Conservation (phyloP, 2,329 filamentous ascomycete species). For the Daldinia sp. region DNA sequence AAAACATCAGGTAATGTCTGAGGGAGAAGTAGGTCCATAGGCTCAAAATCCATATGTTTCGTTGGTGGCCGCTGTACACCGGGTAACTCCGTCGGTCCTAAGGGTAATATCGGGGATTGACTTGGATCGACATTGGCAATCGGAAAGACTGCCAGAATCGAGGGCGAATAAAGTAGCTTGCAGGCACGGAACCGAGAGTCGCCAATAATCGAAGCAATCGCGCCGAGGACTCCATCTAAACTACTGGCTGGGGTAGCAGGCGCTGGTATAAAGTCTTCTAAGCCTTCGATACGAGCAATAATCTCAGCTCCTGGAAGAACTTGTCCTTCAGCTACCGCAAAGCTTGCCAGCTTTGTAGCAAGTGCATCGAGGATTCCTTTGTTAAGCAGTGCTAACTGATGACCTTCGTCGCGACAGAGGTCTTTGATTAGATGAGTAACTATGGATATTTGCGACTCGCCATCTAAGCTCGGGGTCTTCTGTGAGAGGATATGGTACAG, state of each 20-base stretch:
- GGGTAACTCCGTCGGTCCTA: constrained; percentile 62
- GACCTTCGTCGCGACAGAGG: constrained; percentile 72
- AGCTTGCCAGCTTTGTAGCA: constrained; percentile 75
- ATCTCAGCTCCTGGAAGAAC: constrained; percentile 72
- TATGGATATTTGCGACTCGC: constrained; percentile 69
- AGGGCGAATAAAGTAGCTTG: constrained; percentile 73
- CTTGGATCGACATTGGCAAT: constrained; percentile 61
- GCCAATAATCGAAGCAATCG: constrained; percentile 77
- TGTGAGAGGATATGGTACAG: constrained; percentile 72
- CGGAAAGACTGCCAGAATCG: constrained; percentile 74
- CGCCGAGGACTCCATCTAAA: constrained; percentile 76
- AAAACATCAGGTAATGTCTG: constrained; percentile 54
- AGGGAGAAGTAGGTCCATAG: constrained; percentile 73
- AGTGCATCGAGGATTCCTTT: constrained; percentile 80
- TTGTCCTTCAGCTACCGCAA: constrained; percentile 72
- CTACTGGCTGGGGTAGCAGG: constrained; percentile 66
- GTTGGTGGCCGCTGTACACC: constrained; percentile 54
- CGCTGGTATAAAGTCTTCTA: constrained; percentile 66
- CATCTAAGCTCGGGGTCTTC: constrained; percentile 57
- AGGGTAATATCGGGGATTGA: constrained; percentile 58
- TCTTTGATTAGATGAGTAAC: constrained; percentile 63
- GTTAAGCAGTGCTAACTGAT: constrained; percentile 76
- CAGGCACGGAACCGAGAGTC: constrained; percentile 82
- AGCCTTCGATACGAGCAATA: constrained; percentile 60
- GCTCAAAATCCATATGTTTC: constrained; percentile 56